These are phyloP conservation scores for Mycena capillaripes DNA, from an alignment of 768 basidiomycete species.

Conservation along the genomic window DNA sequence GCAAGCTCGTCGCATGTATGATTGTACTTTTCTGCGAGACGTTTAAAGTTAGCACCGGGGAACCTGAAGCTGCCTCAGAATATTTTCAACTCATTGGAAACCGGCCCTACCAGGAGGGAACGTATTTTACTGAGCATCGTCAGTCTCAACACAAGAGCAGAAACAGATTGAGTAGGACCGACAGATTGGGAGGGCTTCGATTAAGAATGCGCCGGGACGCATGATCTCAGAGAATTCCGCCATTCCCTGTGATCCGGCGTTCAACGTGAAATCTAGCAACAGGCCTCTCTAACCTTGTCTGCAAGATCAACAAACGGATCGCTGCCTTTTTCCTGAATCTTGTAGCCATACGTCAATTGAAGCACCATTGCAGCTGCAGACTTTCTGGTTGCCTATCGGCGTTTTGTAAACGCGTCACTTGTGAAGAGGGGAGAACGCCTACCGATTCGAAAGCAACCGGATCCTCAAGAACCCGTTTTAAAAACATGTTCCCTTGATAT, in stretches of 20 bases:
- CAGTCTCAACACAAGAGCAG: neutral
- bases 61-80: constrained; percentile 58
- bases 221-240: too few species aligned
- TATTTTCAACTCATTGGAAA: neutral
- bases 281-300: too few species aligned
- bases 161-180: constrained; percentile 31
- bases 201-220: too few species aligned
- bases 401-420: constrained; percentile 46
- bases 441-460: constrained; percentile 42
- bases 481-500: too few species aligned
- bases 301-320: constrained; percentile 56
- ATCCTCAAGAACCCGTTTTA: constrained; percentile 49
- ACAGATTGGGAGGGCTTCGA: too few species aligned
- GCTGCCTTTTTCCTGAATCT: constrained; percentile 48
- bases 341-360: constrained; percentile 60
- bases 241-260: too few species aligned
- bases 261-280: too few species aligned
- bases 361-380: constrained; percentile 60
- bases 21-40: constrained; percentile 60
- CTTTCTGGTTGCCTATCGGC: constrained; percentile 46
- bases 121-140: constrained; percentile 14
- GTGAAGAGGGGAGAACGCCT: neutral
- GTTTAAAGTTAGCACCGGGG: constrained; percentile 69
- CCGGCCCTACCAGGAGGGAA: neutral
- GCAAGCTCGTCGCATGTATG: constrained; percentile 59